phyloP scores from a whole-genome alignment of 192 early-diverging fungal species.

The Spizellomyces punctatus region DNA sequence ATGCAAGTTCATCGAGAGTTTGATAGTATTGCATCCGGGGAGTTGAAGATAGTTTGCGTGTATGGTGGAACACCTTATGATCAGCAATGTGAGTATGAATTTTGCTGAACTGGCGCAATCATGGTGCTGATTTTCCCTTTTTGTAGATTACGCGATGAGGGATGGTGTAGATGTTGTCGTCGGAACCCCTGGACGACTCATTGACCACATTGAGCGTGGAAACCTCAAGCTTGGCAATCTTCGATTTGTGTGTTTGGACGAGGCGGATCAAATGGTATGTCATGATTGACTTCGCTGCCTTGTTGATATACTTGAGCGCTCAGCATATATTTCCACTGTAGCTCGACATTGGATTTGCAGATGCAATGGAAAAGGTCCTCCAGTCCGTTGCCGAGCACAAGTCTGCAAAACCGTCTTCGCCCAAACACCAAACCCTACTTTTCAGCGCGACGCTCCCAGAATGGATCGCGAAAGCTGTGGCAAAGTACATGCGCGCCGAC shows the following conservation, averaged over 20 bases:
- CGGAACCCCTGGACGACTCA: conserved; percentile 92
- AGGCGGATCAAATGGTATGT: conserved; percentile 83
- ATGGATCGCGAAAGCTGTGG: conserved; percentile 67
- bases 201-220: conserved; percentile 79
- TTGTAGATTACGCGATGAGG: conserved; percentile 39
- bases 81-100: conserved; percentile 39
- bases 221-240: conserved; percentile 71
- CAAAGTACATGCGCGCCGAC: conserved; percentile 59
- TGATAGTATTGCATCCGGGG: conserved; percentile 59
- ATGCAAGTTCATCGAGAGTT: conserved; percentile 48
- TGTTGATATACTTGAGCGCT: not conserved
- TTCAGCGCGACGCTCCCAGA: conserved; percentile 85
- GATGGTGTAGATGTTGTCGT: conserved; percentile 84
- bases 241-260: conserved; percentile 60
- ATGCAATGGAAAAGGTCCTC: conserved; percentile 80
- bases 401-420: conserved; percentile 37
- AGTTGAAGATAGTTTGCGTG: conserved; percentile 66
- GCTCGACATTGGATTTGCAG: conserved; percentile 79
- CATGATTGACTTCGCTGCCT: not conserved
- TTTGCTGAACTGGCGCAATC: not conserved
- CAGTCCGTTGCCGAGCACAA: conserved; percentile 79
- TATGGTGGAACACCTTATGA: conserved; percentile 91
- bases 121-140: conserved; percentile 4
- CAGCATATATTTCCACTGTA: not conserved
- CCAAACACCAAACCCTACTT: conserved; percentile 68